Conservation (phyloP, 2,329 filamentous ascomycete genomes). For the Penicillium aurantiogriseum region DNA sequence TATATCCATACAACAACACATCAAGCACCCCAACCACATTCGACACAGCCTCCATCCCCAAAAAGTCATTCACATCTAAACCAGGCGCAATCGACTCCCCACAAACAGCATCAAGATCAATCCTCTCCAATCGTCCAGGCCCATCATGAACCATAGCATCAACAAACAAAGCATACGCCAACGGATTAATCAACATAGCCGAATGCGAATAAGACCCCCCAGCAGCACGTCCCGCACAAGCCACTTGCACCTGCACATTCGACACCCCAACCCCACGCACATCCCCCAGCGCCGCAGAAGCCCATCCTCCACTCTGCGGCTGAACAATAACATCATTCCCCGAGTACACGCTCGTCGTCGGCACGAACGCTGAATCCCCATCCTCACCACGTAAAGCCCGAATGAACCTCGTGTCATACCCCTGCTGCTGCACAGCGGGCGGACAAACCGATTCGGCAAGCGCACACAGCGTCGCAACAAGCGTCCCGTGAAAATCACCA, state of each 20-base stretch:
- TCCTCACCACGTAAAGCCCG: not conserved
- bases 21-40: conserved; percentile 2
- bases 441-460: not conserved
- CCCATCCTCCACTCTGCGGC: not conserved
- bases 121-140: conserved; percentile 4
- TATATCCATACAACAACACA: conserved; percentile 1
- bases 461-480: not conserved
- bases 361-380: conserved; percentile 5
- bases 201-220: conserved; percentile 7
- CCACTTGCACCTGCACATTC: conserved; percentile 4
- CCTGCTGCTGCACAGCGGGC: conserved; percentile 5
- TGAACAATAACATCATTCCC: not conserved
- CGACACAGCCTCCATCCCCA: conserved; percentile 4
- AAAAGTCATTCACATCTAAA: not conserved
- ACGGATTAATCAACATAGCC: conserved; percentile 1
- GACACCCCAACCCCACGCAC: not conserved
- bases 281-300: conserved; percentile 3
- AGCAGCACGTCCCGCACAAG: not conserved
- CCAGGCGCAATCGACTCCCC: conserved; percentile 1
- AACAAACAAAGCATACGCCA: conserved; percentile 6
- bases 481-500: conserved; percentile 3
- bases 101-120: conserved; percentile 3
- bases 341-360: conserved; percentile 6
- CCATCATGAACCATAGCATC: conserved; percentile 7
- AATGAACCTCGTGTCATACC: not conserved